Percentiles rank a stretch among this genome's conserved stretches.
phyloP scores from a whole-genome alignment of 73 alveolate species.

The Paramecium sexaurelia region DNA sequence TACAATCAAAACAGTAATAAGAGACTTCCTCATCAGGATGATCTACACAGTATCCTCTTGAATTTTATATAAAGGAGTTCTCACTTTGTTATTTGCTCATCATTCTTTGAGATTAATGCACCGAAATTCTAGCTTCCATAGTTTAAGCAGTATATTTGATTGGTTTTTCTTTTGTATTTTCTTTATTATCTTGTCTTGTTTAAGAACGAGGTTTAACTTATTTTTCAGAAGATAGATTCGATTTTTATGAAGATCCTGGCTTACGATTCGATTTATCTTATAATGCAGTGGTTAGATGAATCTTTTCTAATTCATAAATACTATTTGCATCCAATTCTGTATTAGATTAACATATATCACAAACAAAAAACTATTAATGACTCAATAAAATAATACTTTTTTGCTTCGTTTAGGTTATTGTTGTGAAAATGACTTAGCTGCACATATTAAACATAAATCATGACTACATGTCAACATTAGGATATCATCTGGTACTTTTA shows the following conservation, averaged over 20 bases:
- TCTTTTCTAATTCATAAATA: constrained; percentile 56
- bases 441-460: constrained; percentile 67
- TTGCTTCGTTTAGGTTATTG: constrained; percentile 23
- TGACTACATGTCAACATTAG: constrained; percentile 66
- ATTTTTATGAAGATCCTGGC: neutral
- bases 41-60: constrained; percentile 48
- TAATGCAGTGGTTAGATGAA: neutral
- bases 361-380: neutral
- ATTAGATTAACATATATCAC: constrained; percentile 10
- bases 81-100: constrained; percentile 30
- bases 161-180: constrained; percentile 8
- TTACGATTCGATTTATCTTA: constrained; percentile 17
- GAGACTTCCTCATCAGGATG: constrained; percentile 69
- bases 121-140: neutral
- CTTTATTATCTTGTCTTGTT: neutral
- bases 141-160: neutral
- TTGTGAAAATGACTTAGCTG: constrained; percentile 50
- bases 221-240: neutral
- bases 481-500: constrained; percentile 66
- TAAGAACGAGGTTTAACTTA: constrained; percentile 9
- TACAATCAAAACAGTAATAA: constrained; percentile 61
- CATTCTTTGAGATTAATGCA: neutral
- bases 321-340: constrained; percentile 61
- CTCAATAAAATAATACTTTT: constrained; percentile 11
- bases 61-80: neutral